Percentiles rank a stretch among this genome's conserved stretches.
Conservation (phyloP, 805 yeast genomes). For the Metschnikowia peoriensis region DNA sequence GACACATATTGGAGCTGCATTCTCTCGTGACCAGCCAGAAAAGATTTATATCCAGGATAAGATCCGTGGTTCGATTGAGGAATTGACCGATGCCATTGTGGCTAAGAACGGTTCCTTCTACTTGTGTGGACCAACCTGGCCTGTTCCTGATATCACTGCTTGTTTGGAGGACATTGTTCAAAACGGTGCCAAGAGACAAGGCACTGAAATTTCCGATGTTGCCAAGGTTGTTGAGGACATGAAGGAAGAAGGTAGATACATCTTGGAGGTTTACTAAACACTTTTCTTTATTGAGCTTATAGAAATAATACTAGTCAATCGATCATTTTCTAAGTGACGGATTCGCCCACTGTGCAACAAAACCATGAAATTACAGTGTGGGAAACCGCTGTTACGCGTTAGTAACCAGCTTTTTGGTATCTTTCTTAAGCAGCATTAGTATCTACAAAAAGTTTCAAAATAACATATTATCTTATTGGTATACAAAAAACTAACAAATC, state of each 20-base stretch:
- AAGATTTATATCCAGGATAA: constrained; percentile 94
- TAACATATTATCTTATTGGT: not conserved
- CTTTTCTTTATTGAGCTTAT: too few relatives aligned
- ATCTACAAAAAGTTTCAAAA: not conserved
- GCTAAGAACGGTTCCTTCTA: constrained; percentile 84
- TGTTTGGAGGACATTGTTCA: constrained; percentile 80
- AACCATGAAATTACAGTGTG: too few relatives aligned
- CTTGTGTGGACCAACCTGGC: constrained; percentile 99
- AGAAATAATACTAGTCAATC: too few relatives aligned
- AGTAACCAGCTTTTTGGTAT: too few relatives aligned
- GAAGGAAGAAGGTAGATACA: constrained; percentile 90
- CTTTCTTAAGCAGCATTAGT: too few relatives aligned
- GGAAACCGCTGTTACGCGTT: too few relatives aligned
- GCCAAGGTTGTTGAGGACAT: constrained; percentile 84
- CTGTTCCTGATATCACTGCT: constrained; percentile 92
- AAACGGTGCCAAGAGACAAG: constrained; percentile 66
- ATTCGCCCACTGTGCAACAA: too few relatives aligned
- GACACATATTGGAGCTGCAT: constrained; percentile 96
- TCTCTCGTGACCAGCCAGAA: constrained; percentile 94
- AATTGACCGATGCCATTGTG: constrained; percentile 76
- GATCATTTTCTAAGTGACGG: too few relatives aligned
- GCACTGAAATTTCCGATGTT: constrained; percentile 62
- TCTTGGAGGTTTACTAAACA: constrained; percentile 82
- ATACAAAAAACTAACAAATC: not conserved
- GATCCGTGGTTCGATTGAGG: constrained; percentile 72